Percentiles rank a stretch among this genome's conserved stretches.
Evolutionary conservation across 257 asterid genomes (phyloP).

Genomic region (Nyctanthes arbortristis): DNA sequence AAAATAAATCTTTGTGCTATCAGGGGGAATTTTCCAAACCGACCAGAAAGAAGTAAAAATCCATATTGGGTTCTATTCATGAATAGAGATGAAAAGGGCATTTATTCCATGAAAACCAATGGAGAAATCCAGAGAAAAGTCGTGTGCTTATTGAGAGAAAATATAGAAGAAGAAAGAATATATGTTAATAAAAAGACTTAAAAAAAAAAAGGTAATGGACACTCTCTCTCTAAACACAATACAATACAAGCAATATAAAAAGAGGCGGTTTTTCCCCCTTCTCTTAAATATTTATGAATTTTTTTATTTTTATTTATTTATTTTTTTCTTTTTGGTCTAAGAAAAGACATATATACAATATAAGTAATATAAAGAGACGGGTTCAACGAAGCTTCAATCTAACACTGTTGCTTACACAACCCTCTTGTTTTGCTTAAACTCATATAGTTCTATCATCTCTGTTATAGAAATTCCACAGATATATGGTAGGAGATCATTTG

Average conservation of each 20-base stretch:
- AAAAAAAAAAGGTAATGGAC: slow-evolving; percentile 40
- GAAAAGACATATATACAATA: slow-evolving; percentile 49
- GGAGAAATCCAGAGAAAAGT: slow-evolving; percentile 39
- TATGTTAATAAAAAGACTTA: no score
- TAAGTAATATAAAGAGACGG: slow-evolving; percentile 48
- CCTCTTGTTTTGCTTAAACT: no score
- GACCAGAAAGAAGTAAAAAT: slow-evolving; percentile 15
- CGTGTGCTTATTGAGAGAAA: slow-evolving; percentile 40
- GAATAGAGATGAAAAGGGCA: slow-evolving; percentile 12
- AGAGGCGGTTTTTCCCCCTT: neutral
- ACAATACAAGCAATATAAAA: no score
- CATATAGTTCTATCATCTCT: no score
- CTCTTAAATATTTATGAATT: neutral
- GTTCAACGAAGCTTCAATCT: slow-evolving; percentile 32
- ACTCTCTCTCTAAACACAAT: slow-evolving; percentile 32
- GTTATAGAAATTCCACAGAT: no score
- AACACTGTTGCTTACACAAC: slow-evolving; percentile 28
- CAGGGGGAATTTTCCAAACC: neutral
- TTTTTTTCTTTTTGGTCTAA: neutral
- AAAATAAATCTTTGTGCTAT: slow-evolving; percentile 8
- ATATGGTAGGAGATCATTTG: no score
- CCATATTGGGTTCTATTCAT: slow-evolving; percentile 23
- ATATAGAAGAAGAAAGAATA: slow-evolving; percentile 48
- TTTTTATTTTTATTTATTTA: neutral
- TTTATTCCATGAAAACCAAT: slow-evolving; percentile 27